A percentile compares a stretch with the other conserved stretches of the same genome.
phyloP scores from a whole-genome alignment of 352 stramenopile species.

The Saprolegnia diclina region DNA sequence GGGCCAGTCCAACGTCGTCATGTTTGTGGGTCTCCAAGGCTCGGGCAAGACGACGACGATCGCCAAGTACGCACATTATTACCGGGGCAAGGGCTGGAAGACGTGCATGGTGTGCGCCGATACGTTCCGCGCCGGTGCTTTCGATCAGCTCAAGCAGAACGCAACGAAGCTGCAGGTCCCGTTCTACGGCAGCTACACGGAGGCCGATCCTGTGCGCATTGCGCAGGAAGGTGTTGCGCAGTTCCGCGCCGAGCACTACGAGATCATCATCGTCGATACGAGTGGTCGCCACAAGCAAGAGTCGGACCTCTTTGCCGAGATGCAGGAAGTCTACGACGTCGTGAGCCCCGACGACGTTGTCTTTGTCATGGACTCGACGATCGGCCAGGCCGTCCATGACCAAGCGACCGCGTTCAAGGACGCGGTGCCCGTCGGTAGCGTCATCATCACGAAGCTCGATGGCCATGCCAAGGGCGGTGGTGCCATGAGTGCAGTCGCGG shows the following conservation, averaged over 20 bases:
- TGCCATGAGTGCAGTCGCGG: conserved; percentile 96
- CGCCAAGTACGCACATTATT: conserved; percentile 99
- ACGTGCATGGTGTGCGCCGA: conserved; percentile 99
- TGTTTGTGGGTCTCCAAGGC: conserved; percentile 93
- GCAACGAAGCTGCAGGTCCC: conserved; percentile 96
- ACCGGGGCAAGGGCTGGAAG: conserved; percentile 97
- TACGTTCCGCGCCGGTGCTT: conserved; percentile 97
- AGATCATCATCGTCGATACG: conserved; percentile 99
- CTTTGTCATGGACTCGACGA: conserved; percentile 99
- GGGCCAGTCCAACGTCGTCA: conserved; percentile 88
- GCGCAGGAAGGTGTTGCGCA: conserved; percentile 96
- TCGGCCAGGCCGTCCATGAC: conserved; percentile 97
- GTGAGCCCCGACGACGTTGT: conserved; percentile 96
- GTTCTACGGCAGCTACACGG: conserved; percentile 98
- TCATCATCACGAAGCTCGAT: conserved; percentile 99
- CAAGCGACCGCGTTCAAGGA: conserved; percentile 94
- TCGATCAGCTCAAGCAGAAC: conserved; percentile 99
- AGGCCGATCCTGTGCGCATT: conserved; percentile 97
- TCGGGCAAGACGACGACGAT: conserved; percentile 99
- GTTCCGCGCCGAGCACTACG: conserved; percentile 96
- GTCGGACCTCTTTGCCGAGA: conserved; percentile 97
- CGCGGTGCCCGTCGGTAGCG: conserved; percentile 94
- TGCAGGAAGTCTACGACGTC: conserved; percentile 96
- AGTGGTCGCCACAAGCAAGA: conserved; percentile 98
- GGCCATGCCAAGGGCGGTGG: conserved; percentile 98